Percentiles rank a stretch among this genome's conserved stretches.
Evolutionary conservation across 169 alveolate species (phyloP).

Genomic region (Eimeria falciformis): DNA sequence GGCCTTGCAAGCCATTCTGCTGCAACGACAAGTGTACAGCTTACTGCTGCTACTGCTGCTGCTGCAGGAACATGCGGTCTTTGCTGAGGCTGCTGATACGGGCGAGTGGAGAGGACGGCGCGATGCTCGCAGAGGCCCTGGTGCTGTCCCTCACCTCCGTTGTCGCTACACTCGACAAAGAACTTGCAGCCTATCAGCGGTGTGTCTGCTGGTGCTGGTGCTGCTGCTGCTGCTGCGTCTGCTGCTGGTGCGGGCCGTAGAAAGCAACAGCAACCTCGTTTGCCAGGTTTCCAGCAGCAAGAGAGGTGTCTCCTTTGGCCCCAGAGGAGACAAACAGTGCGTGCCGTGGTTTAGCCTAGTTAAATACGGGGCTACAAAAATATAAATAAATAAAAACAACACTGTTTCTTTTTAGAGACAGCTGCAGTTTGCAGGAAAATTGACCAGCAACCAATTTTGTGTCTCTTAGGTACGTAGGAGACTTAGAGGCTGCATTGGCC

Average conservation of each 20-base stretch:
- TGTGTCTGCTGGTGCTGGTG: constrained; percentile 26
- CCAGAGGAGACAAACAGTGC: not conserved
- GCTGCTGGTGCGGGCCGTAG: constrained; percentile 37
- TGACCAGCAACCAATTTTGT: too few relatives aligned
- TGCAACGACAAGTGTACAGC: too few relatives aligned
- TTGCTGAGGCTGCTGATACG: not conserved
- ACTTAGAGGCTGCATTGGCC: not conserved
- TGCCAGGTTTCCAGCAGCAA: too few relatives aligned
- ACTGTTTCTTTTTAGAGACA: too few relatives aligned
- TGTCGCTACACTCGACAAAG: not conserved
- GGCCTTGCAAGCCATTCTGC: too few relatives aligned
- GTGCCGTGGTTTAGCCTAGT: too few relatives aligned
- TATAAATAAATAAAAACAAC: too few relatives aligned
- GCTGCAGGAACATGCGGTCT: not conserved
- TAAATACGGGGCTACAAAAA: too few relatives aligned
- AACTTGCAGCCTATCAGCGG: constrained; percentile 8
- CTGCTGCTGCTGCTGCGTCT: constrained; percentile 35
- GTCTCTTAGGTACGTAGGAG: not conserved
- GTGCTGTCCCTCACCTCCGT: constrained; percentile 15
- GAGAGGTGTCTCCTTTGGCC: too few relatives aligned
- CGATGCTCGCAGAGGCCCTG: not conserved
- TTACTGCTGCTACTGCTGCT: constrained; percentile 3
- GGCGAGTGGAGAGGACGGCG: not conserved
- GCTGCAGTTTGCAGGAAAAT: too few relatives aligned
- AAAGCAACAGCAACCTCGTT: too few relatives aligned